These are phyloP conservation scores for Dalbergia oliveri DNA, from an alignment of 306 rosid species.

Conservation along the genomic window DNA sequence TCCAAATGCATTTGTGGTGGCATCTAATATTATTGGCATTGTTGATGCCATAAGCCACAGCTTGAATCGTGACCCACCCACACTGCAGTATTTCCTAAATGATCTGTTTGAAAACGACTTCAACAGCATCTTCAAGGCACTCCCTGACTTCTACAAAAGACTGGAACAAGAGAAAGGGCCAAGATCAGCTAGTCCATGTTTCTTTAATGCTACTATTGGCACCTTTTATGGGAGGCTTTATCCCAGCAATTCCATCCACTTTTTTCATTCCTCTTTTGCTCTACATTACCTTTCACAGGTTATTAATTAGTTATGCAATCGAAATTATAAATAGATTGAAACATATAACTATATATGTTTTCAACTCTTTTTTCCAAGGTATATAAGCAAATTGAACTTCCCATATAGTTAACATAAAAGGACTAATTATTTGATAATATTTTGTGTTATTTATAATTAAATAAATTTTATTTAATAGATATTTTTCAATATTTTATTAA, in stretches of 20 bases:
- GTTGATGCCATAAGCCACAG: background rate
- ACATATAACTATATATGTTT: too few relatives aligned
- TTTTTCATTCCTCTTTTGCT: constrained; percentile 60
- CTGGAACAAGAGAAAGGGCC: constrained; percentile 15
- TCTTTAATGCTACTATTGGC: constrained; percentile 57
- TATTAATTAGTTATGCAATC: background rate
- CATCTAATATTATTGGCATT: constrained; percentile 17
- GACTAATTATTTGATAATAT: background rate
- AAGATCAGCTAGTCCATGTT: constrained; percentile 40
- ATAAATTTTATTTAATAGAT: too few relatives aligned
- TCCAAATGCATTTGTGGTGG: constrained; percentile 38
- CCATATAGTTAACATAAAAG: too few relatives aligned
- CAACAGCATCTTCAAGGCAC: constrained; percentile 42
- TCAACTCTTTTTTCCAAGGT: too few relatives aligned
- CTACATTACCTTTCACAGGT: constrained; percentile 57
- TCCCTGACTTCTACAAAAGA: constrained; percentile 48
- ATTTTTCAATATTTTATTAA: too few relatives aligned
- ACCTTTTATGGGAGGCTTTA: constrained; percentile 67
- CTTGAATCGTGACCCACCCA: constrained; percentile 17
- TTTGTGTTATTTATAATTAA: background rate
- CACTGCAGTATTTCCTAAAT: constrained; percentile 36
- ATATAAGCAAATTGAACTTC: too few relatives aligned
- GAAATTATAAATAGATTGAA: too few relatives aligned
- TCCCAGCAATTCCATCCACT: constrained; percentile 40
- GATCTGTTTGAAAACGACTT: constrained; percentile 47